Evolutionary conservation across 768 basidiomycete species (phyloP).

Genomic region (Hemileccinum rubropunctum): DNA sequence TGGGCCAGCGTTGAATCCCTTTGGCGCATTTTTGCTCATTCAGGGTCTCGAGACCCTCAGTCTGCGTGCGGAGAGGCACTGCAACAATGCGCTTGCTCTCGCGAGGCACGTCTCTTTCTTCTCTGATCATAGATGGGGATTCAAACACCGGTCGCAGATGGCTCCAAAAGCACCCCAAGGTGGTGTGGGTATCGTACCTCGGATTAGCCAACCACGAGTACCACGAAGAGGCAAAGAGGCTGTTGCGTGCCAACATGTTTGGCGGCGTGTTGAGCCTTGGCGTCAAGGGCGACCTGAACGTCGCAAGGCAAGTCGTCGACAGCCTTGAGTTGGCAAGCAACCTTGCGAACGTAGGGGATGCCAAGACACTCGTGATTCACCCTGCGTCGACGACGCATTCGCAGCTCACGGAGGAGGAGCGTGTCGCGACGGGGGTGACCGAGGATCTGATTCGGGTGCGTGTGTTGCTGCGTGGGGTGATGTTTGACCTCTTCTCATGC

Average conservation of each 20-base stretch:
- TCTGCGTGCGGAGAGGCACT: constrained; percentile 68
- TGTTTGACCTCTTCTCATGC: not conserved
- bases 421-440: constrained; percentile 63
- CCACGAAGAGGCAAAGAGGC: constrained; percentile 8
- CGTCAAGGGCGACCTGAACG: constrained; percentile 34
- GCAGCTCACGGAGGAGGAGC: constrained; percentile 62
- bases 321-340: constrained; percentile 66
- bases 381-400: constrained; percentile 77
- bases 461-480: not conserved
- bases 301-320: constrained; percentile 65
- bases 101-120: constrained; percentile 39
- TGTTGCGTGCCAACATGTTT: constrained; percentile 6
- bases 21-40: constrained; percentile 71
- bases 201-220: constrained; percentile 11
- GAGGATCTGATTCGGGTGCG: constrained; percentile 69
- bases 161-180: constrained; percentile 11
- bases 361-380: constrained; percentile 64
- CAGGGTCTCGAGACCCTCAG: constrained; percentile 78
- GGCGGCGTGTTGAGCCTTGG: constrained; percentile 19
- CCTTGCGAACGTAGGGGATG: constrained; percentile 69
- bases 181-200: constrained; percentile 17
- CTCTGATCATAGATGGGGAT: too few relatives aligned
- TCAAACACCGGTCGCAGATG: constrained; percentile 1
- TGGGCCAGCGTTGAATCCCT: constrained; percentile 65
- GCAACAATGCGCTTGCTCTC: constrained; percentile 65